Percentiles rank a stretch among this genome's conserved stretches.
phyloP scores from a whole-genome alignment of 2,329 filamentous ascomycete species.

The Cladosporium sp. region DNA sequence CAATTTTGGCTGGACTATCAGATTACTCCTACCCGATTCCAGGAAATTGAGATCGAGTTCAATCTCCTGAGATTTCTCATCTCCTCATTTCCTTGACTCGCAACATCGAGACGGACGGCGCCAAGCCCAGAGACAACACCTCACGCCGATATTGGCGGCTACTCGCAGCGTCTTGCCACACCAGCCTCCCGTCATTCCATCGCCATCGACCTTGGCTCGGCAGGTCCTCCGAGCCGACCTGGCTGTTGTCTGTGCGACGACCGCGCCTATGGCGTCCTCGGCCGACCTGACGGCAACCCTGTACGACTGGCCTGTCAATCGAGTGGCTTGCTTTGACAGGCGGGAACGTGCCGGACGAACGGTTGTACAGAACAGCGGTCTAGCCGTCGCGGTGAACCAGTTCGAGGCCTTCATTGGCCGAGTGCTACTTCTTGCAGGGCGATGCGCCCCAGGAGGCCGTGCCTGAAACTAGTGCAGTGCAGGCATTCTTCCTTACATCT shows the following conservation, averaged over 20 bases:
- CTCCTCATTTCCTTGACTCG: not conserved
- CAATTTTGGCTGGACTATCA: not conserved
- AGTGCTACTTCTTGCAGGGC: not conserved
- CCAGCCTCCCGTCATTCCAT: not conserved
- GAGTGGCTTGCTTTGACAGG: conserved; percentile 12
- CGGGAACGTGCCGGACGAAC: conserved; percentile 11
- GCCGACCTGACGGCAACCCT: not conserved
- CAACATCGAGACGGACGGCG: not conserved
- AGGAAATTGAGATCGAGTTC: not conserved
- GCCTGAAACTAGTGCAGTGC: not conserved
- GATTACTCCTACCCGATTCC: not conserved
- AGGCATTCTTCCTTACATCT: not conserved
- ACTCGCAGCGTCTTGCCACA: not conserved
- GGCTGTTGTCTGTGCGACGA: not conserved
- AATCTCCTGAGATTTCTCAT: not conserved
- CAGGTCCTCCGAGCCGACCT: not conserved
- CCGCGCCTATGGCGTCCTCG: not conserved
- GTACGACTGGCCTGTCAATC: conserved; percentile 10
- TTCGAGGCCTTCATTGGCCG: conserved; percentile 1
- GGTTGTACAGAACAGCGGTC: conserved; percentile 11
- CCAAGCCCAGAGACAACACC: not conserved
- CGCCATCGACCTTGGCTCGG: conserved; percentile 1
- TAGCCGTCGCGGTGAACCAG: conserved; percentile 1
- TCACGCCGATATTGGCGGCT: conserved; percentile 3
- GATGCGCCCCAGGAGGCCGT: conserved; percentile 1